Conservation (phyloP, 2,329 filamentous ascomycete genomes). For the Xylariaceae sp. region DNA sequence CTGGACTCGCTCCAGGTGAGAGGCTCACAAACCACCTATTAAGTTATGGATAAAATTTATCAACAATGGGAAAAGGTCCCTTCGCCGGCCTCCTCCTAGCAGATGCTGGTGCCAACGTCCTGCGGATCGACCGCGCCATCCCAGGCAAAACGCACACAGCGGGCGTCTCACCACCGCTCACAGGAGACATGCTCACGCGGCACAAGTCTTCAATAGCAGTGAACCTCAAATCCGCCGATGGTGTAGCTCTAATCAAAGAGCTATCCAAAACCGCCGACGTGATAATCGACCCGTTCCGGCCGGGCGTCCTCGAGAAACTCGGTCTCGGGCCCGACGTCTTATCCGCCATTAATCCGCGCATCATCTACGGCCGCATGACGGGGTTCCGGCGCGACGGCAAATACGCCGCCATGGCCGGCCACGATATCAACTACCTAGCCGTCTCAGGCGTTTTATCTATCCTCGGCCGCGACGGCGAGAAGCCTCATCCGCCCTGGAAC, state of each 20-base stretch:
- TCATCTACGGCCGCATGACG: slow-evolving; percentile 83
- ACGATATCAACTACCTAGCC: slow-evolving; percentile 95
- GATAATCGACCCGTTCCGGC: slow-evolving; percentile 89
- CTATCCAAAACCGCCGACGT: slow-evolving; percentile 66
- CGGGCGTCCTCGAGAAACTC: slow-evolving; percentile 82
- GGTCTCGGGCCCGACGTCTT: slow-evolving; percentile 71
- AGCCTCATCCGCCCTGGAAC: slow-evolving; percentile 77
- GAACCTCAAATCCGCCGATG: slow-evolving; percentile 67
- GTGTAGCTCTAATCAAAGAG: slow-evolving; percentile 61
- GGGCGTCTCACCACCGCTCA: slow-evolving; percentile 37
- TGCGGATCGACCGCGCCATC: slow-evolving; percentile 73
- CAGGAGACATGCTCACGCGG: slow-evolving; percentile 70
- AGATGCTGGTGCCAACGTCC: slow-evolving; percentile 82
- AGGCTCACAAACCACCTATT: neutral
- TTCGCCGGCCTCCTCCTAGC: slow-evolving; percentile 86
- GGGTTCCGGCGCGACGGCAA: slow-evolving; percentile 84
- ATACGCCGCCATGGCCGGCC: slow-evolving; percentile 84
- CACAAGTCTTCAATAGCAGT: slow-evolving; percentile 78
- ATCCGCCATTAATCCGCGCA: slow-evolving; percentile 61
- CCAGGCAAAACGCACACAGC: slow-evolving; percentile 37
- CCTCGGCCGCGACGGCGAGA: slow-evolving; percentile 65
- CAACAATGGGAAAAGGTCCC: slow-evolving; percentile 56
- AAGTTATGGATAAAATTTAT: neutral
- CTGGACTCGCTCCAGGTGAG: slow-evolving; percentile 59
- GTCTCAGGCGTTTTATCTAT: slow-evolving; percentile 76